Evolutionary conservation across 75 land plant genomes (phyloP).

Genomic region (Adiantum capillusveneris): DNA sequence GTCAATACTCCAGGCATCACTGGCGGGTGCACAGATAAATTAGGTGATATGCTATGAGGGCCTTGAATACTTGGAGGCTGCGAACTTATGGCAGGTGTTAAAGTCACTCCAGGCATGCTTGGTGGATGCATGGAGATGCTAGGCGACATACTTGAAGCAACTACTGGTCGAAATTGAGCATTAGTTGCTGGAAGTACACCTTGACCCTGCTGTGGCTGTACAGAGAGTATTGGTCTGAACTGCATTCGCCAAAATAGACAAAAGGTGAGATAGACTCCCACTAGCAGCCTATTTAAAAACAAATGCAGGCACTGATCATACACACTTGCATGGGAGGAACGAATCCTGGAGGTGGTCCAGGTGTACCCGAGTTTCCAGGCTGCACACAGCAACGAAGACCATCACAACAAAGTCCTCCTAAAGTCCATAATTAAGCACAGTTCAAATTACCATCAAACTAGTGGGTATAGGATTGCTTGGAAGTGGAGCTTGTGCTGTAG

Average conservation of each 20-base stretch:
- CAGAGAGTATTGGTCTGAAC: slow-evolving; percentile 51
- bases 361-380: not conserved
- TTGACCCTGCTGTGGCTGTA: slow-evolving; percentile 32
- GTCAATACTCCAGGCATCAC: slow-evolving; percentile 25
- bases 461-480: not conserved
- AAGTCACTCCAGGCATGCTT: slow-evolving; percentile 26
- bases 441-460: not conserved
- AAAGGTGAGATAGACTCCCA: too few relatives aligned
- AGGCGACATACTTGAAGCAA: slow-evolving; percentile 11
- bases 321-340: not conserved
- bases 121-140: slow-evolving; percentile 15
- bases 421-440: too few relatives aligned
- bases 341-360: not conserved
- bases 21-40: slow-evolving; percentile 25
- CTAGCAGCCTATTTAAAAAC: too few relatives aligned
- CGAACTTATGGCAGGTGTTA: slow-evolving; percentile 30
- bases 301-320: not conserved
- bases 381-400: too few relatives aligned
- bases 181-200: slow-evolving; percentile 33
- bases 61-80: slow-evolving; percentile 43
- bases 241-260: slow-evolving; percentile 14
- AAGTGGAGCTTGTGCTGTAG: not conserved
- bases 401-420: too few relatives aligned
- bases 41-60: slow-evolving; percentile 14
- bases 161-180: slow-evolving; percentile 42